These are phyloP conservation scores for Phaeosphaeria sp. DNA, from an alignment of 2,329 filamentous ascomycete species.

Conservation along the genomic window DNA sequence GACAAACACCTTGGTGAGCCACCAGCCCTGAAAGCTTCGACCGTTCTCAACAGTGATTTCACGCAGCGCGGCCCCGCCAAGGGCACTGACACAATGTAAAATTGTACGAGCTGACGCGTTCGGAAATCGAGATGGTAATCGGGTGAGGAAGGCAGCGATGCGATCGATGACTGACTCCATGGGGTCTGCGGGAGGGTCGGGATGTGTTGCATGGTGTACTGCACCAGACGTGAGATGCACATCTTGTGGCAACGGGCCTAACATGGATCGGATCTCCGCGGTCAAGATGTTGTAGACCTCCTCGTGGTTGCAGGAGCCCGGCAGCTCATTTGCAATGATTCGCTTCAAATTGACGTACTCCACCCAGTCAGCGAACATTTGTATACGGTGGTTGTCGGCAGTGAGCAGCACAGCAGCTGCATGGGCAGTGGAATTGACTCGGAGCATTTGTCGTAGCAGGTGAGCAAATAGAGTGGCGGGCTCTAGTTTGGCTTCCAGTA, in stretches of 20 bases:
- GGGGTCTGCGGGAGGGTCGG: constrained; percentile 33
- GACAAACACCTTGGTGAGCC: constrained; percentile 94
- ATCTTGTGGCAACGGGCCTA: constrained; percentile 71
- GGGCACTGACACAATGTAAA: constrained; percentile 76
- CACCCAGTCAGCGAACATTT: constrained; percentile 95
- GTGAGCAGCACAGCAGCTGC: constrained; percentile 92
- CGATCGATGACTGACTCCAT: constrained; percentile 71
- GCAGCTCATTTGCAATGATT: constrained; percentile 64
- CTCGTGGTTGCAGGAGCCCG: constrained; percentile 59
- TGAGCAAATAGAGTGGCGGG: constrained; percentile 89
- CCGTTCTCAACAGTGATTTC: constrained; percentile 81
- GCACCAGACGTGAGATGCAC: constrained; percentile 70
- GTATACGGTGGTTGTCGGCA: constrained; percentile 85
- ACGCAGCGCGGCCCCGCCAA: constrained; percentile 79
- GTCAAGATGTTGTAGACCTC: constrained; percentile 63
- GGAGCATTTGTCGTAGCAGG: constrained; percentile 82
- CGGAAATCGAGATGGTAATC: constrained; percentile 74
- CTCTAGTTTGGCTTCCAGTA: constrained; percentile 84
- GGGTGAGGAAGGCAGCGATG: constrained; percentile 76
- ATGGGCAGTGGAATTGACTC: constrained; percentile 92
- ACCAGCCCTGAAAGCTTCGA: constrained; percentile 87
- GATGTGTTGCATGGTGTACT: constrained; percentile 38
- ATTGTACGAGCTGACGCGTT: constrained; percentile 76
- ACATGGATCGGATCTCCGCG: constrained; percentile 70
- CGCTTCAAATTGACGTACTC: constrained; percentile 64